Conservation (phyloP, 2,329 filamentous ascomycete genomes). For the Neodidymelliopsis sp. region DNA sequence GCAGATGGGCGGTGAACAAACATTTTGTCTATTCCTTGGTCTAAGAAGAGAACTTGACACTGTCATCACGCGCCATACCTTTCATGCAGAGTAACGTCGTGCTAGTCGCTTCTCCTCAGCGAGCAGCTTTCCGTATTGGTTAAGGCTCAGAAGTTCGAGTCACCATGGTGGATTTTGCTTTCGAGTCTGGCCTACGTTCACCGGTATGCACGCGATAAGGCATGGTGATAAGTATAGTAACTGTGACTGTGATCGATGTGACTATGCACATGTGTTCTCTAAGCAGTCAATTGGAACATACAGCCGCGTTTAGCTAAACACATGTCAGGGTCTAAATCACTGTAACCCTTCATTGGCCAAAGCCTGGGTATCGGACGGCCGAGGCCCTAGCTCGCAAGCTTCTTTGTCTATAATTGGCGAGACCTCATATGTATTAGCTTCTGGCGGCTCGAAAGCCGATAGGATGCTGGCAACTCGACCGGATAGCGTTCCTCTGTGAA, state of each 20-base stretch:
- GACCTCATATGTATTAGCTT: conserved; percentile 16
- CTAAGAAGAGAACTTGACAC: background rate
- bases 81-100: conserved; percentile 18
- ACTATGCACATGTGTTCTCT: conserved; percentile 19
- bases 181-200: conserved; percentile 15
- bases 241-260: conserved; percentile 9
- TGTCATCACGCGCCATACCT: conserved; percentile 21
- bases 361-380: conserved; percentile 14
- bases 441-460: conserved; percentile 19
- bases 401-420: conserved; percentile 27
- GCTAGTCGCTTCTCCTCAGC: conserved; percentile 3
- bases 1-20: conserved; percentile 11
- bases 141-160: conserved; percentile 4
- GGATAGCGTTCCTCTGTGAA: conserved; percentile 17
- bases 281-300: conserved; percentile 24
- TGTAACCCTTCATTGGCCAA: conserved; percentile 21
- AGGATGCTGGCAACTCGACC: conserved; percentile 20
- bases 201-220: conserved; percentile 31
- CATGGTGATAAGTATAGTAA: conserved; percentile 18
- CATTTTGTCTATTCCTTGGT: conserved; percentile 1
- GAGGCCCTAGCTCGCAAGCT: conserved; percentile 22
- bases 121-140: conserved; percentile 16
- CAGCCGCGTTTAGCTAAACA: conserved; percentile 31
- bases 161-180: conserved; percentile 1
- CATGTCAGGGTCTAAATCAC: conserved; percentile 16